Conservation (phyloP, 2,329 filamentous ascomycete genomes). For the Balansia obtecta region DNA sequence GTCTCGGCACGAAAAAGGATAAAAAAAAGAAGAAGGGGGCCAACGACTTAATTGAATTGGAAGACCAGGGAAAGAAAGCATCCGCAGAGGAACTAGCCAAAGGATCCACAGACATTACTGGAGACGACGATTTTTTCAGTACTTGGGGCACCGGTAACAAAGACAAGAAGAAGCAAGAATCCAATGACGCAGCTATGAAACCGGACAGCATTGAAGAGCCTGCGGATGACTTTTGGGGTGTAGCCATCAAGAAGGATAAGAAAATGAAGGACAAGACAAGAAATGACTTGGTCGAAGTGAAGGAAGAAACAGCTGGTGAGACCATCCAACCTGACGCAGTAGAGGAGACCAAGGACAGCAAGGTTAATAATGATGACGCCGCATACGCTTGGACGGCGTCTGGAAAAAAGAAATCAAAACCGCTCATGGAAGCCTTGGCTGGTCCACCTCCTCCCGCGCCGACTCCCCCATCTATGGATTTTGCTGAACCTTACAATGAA, state of each 20-base stretch:
- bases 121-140: slow-evolving; percentile 40
- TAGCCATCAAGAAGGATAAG: slow-evolving; percentile 18
- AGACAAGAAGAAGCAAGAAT: slow-evolving; percentile 25
- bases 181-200: slow-evolving; percentile 21
- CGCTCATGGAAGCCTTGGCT: slow-evolving; percentile 23
- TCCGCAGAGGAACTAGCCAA: slow-evolving; percentile 15
- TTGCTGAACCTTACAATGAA: slow-evolving; percentile 25
- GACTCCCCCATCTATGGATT: slow-evolving; percentile 33
- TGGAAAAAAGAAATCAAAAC: slow-evolving; percentile 32
- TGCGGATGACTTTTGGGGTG: slow-evolving; percentile 27
- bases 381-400: slow-evolving; percentile 31
- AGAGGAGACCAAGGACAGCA: slow-evolving; percentile 29
- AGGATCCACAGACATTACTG: slow-evolving; percentile 19
- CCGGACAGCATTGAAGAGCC: slow-evolving; percentile 31
- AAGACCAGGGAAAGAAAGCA: slow-evolving; percentile 15
- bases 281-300: slow-evolving; percentile 35
- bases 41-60: slow-evolving; percentile 24
- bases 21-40: slow-evolving; percentile 31
- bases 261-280: slow-evolving; percentile 42
- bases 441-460: slow-evolving; percentile 34
- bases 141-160: slow-evolving; percentile 45
- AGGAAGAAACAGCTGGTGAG: slow-evolving; percentile 32
- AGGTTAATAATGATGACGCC: slow-evolving; percentile 28
- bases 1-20: slow-evolving; percentile 17
- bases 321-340: slow-evolving; percentile 33